These are phyloP conservation scores for Crepidotus variabilis DNA, from an alignment of 768 basidiomycete species.

Conservation along the genomic window DNA sequence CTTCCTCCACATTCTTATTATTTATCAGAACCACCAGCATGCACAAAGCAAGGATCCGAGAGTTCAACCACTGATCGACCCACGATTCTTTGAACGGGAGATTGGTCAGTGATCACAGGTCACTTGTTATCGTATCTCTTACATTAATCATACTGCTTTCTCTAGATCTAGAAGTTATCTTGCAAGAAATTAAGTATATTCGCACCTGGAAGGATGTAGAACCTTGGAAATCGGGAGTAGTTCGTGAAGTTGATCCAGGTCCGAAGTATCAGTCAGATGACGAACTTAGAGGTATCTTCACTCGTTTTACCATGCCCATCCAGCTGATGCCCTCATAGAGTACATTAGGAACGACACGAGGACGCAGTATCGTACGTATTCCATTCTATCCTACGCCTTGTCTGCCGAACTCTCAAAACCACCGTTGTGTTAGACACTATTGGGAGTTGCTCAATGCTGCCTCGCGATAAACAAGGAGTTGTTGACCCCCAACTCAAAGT, in stretches of 20 bases:
- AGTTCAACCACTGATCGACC: constrained; percentile 34
- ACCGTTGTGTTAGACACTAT: constrained; percentile 32
- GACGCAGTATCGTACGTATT: constrained; percentile 23
- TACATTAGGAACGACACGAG: constrained; percentile 19
- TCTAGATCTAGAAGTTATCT: constrained; percentile 27
- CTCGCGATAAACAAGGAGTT: constrained; percentile 45
- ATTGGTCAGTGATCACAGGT: too few species aligned
- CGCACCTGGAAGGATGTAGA: constrained; percentile 20
- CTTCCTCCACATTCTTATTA: background rate
- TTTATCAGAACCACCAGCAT: constrained; percentile 16
- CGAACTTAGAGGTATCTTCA: constrained; percentile 23
- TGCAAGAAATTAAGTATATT: constrained; percentile 31
- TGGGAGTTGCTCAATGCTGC: constrained; percentile 52
- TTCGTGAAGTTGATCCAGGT: constrained; percentile 29
- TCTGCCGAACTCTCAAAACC: background rate
- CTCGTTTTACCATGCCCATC: background rate
- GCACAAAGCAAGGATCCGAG: constrained; percentile 27
- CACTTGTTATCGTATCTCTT: too few species aligned
- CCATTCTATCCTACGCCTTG: background rate
- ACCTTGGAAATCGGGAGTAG: constrained; percentile 20
- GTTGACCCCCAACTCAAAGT: constrained; percentile 45
- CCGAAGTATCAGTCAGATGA: constrained; percentile 25
- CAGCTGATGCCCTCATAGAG: constrained; percentile 6
- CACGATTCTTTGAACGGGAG: constrained; percentile 38
- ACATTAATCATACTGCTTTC: too few species aligned